Evolutionary conservation across 345 rosid species (phyloP).

Genomic region (Lumnitzera littorea): DNA sequence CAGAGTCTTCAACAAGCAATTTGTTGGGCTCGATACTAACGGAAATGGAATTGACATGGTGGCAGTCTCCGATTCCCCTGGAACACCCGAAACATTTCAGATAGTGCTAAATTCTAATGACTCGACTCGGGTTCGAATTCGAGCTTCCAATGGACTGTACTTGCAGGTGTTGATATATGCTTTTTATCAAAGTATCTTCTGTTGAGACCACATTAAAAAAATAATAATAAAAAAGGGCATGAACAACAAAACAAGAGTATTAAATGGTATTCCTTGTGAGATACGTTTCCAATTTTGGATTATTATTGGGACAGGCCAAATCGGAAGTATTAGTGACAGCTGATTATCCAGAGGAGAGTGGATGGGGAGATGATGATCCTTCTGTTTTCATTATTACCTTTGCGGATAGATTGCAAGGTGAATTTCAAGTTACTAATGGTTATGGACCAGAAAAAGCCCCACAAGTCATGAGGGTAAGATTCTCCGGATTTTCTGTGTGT

Average conservation of each 20-base stretch:
- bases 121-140: conserved; percentile 34
- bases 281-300: no score
- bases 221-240: no score
- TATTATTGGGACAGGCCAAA: conserved; percentile 20
- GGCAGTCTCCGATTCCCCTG: conserved; percentile 23
- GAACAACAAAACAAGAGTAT: no score
- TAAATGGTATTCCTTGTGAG: no score
- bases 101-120: conserved; percentile 29
- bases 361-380: conserved; percentile 46
- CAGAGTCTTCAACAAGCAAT: conserved; percentile 40
- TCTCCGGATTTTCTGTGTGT: no score
- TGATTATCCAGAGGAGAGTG: conserved; percentile 22
- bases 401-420: conserved; percentile 29
- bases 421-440: conserved; percentile 59
- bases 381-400: conserved; percentile 35
- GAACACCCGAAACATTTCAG: conserved; percentile 29
- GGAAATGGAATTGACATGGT: conserved; percentile 26
- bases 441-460: conserved; percentile 42
- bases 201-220: no score
- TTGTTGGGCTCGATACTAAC: conserved; percentile 27
- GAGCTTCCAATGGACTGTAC: conserved; percentile 44
- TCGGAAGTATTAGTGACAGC: conserved; percentile 46
- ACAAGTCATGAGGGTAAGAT: conserved; percentile 36
- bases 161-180: conserved; percentile 27
- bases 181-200: background rate